These are phyloP conservation scores for Chlamydomonas schloesseri DNA, from an alignment of 139 green algal genomes.

Conservation along the genomic window DNA sequence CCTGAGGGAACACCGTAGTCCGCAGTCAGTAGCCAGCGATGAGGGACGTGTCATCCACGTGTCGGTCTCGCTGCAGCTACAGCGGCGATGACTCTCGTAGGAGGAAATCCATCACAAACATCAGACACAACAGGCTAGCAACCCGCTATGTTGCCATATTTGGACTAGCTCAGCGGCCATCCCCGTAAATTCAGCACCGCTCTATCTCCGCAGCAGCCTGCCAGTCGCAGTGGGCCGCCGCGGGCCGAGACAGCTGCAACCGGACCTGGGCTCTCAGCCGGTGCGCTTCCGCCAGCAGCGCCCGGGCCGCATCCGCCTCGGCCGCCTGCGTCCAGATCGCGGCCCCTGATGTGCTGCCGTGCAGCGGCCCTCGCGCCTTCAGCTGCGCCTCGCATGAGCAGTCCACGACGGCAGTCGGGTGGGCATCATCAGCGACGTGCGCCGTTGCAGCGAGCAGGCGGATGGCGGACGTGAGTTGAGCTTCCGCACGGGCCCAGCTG, in stretches of 20 bases:
- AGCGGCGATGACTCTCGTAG: background rate
- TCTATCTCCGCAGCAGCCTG: background rate
- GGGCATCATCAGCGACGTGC: too few relatives aligned
- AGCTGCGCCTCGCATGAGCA: background rate
- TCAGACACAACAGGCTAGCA: too few relatives aligned
- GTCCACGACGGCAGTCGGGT: too few relatives aligned
- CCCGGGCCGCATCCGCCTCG: background rate
- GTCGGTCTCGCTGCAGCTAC: background rate
- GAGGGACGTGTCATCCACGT: background rate
- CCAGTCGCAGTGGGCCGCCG: background rate
- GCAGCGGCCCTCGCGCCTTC: background rate
- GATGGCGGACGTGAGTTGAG: too few relatives aligned
- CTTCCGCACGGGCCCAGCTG: too few relatives aligned
- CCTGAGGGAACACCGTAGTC: too few relatives aligned
- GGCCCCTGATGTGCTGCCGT: background rate
- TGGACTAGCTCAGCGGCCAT: background rate
- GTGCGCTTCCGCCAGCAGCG: constrained; percentile 20
- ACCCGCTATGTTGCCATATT: too few relatives aligned
- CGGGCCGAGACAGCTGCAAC: background rate
- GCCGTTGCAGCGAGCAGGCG: too few relatives aligned
- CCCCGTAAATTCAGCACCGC: background rate
- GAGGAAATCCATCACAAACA: too few relatives aligned
- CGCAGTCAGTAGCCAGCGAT: too few relatives aligned
- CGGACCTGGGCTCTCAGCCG: background rate
- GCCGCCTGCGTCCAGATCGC: background rate